Evolutionary conservation across 305 asterid species (phyloP).

Genomic region (Fraxinus dipetala): DNA sequence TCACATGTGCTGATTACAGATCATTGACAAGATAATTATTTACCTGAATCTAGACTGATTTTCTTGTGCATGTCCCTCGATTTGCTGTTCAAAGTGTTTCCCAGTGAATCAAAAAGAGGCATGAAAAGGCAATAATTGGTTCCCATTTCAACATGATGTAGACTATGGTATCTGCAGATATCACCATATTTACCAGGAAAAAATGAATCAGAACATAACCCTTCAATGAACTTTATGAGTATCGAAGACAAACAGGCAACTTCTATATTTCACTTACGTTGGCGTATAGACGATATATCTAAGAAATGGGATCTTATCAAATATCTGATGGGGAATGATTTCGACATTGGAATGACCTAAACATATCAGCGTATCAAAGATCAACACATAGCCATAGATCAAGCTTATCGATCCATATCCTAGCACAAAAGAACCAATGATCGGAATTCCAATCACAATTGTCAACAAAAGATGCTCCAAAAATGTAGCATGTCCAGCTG

Average conservation of each 20-base stretch:
- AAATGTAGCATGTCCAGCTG: conserved; percentile 76
- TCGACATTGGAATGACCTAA: conserved; percentile 83
- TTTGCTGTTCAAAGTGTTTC: conserved; percentile 60
- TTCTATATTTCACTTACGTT: conserved; percentile 50
- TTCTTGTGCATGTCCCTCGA: conserved; percentile 69
- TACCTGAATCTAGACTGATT: conserved; percentile 56
- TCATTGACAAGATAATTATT: neutral
- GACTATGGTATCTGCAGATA: conserved; percentile 65
- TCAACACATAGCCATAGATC: conserved; percentile 59
- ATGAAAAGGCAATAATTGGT: conserved; percentile 82
- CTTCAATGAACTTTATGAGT: neutral
- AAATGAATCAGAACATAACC: neutral
- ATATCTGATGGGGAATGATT: conserved; percentile 73
- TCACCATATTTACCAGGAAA: neutral
- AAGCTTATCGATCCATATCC: conserved; percentile 69
- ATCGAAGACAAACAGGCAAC: neutral
- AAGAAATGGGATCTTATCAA: conserved; percentile 54
- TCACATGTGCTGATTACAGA: neutral
- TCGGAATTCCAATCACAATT: conserved; percentile 64
- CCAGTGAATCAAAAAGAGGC: conserved; percentile 82
- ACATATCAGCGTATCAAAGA: conserved; percentile 67
- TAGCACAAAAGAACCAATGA: conserved; percentile 46
- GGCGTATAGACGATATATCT: conserved; percentile 71
- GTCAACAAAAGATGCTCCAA: conserved; percentile 65
- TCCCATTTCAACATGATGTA: conserved; percentile 60